A percentile compares a stretch with the other conserved stretches of the same genome.
Conservation (phyloP, 805 yeast genomes). For the Pichia nanzhaoensis region DNA sequence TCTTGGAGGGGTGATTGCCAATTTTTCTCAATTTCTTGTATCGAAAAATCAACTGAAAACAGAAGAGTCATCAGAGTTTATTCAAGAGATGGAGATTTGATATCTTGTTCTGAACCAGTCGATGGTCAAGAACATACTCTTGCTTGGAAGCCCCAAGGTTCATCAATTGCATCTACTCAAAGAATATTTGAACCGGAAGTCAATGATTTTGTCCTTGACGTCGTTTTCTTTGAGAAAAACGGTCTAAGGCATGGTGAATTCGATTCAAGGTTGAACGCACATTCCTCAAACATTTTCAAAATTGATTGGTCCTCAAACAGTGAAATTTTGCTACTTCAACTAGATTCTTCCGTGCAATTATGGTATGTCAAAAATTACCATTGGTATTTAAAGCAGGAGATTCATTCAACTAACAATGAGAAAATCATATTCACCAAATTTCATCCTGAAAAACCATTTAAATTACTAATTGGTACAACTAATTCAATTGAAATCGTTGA, state of each 20-base stretch:
- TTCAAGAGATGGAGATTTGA: slow-evolving; percentile 69
- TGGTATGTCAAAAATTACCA: slow-evolving; percentile 93
- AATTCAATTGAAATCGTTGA: slow-evolving; percentile 54
- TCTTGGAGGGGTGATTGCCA: slow-evolving; percentile 98
- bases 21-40: slow-evolving; percentile 60
- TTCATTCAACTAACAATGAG: slow-evolving; percentile 32
- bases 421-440: slow-evolving; percentile 49
- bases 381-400: slow-evolving; percentile 89
- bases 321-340: slow-evolving; percentile 67
- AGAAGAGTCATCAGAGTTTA: slow-evolving; percentile 82
- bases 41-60: slow-evolving; percentile 41
- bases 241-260: slow-evolving; percentile 91
- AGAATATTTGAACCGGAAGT: slow-evolving; percentile 45
- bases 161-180: slow-evolving; percentile 76
- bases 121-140: slow-evolving; percentile 69
- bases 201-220: slow-evolving; percentile 39
- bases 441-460: slow-evolving; percentile 85
- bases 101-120: slow-evolving; percentile 83
- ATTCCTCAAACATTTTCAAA: slow-evolving; percentile 37
- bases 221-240: slow-evolving; percentile 85
- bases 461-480: slow-evolving; percentile 58
- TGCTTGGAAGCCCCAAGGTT: slow-evolving; percentile 90
- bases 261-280: slow-evolving; percentile 52
- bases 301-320: slow-evolving; percentile 78
- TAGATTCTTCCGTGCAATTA: slow-evolving; percentile 59